These are phyloP conservation scores for Myriosclerotinia duriaeana DNA, from an alignment of 2,329 filamentous ascomycete genomes.

Conservation along the genomic window DNA sequence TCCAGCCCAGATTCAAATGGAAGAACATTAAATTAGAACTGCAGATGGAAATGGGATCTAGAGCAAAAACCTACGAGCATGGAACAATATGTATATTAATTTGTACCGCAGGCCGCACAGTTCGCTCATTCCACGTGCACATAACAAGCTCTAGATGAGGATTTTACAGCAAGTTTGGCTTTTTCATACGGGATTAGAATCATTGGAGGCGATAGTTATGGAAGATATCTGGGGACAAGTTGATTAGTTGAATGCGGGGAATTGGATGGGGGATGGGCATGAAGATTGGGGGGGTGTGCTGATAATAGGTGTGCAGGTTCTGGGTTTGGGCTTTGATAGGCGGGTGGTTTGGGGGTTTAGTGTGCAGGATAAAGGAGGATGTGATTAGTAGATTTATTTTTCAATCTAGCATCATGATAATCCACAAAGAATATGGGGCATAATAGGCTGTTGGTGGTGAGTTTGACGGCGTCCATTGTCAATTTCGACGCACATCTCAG, in stretches of 20 bases:
- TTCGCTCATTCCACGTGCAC: background rate
- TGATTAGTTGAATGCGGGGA: constrained; percentile 12
- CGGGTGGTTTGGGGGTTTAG: background rate
- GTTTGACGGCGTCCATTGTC: no score
- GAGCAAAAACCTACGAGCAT: background rate
- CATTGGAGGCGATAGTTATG: background rate
- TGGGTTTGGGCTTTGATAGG: background rate
- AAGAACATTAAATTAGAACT: no score
- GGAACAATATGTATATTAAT: background rate
- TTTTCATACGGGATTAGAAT: background rate
- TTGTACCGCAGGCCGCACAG: background rate
- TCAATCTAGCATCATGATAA: no score
- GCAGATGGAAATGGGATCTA: background rate
- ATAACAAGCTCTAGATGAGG: background rate
- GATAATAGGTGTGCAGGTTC: background rate
- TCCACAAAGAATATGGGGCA: no score
- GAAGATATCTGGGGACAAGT: constrained; percentile 19
- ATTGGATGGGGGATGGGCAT: constrained; percentile 3
- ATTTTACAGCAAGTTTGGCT: background rate
- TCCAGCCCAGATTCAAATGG: background rate
- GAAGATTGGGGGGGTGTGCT: background rate
- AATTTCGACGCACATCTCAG: no score
- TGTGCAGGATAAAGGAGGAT: no score
- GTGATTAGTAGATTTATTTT: no score
- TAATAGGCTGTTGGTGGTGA: no score